Base-by-base conservation (phyloP, 129 eudicot species). In the Logfia minima region DNA sequence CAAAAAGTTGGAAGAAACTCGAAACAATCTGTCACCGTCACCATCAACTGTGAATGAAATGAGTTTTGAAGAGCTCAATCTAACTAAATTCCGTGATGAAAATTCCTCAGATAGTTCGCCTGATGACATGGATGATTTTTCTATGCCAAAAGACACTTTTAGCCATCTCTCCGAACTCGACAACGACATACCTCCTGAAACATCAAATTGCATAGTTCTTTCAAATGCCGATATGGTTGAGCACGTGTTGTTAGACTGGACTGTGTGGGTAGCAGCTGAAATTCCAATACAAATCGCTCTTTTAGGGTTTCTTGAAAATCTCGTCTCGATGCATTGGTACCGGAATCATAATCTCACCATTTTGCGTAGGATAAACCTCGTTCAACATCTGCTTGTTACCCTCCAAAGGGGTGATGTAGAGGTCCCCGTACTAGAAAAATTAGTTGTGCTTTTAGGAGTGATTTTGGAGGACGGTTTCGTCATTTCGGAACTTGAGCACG, bases 301-400 rank as follows among this genome's bases (percentile, higher is more conserved):
- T 41, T 72, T 95, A 69, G 96, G 96, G 41, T 95, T 95, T 85
- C 97, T 95, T 22, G 97, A 95, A 80, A 89, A 95, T 81, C 89
- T 92, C 1, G 97, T 95, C 70, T 95, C 99, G n/a, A 91, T 95
- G 91, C 99, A 95, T 79, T 95, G 99, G 99, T 95, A 95, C 66
- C 76, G 99, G 75, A 87, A 89, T 81, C 99, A 95, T 85, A 95
- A 95, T 63, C 94, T 95, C 32, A 91, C 99, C 37, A 90, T 95
- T 86, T 92, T 95, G 65, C 90, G 99, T 23, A 84, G 96, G 76
- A 87, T 95, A 66, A 95, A 91, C 70, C 92, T 95, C 60, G 97
- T 95, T 70, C 97, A 95, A 79, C 97, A 92, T 83, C 82, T 95
- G 26, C 89, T 95, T 2, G 97, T 95, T 11, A 95, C 99, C 10